Base-by-base conservation (phyloP, 345 rosid species). In the Rubroshorea leprosula region DNA sequence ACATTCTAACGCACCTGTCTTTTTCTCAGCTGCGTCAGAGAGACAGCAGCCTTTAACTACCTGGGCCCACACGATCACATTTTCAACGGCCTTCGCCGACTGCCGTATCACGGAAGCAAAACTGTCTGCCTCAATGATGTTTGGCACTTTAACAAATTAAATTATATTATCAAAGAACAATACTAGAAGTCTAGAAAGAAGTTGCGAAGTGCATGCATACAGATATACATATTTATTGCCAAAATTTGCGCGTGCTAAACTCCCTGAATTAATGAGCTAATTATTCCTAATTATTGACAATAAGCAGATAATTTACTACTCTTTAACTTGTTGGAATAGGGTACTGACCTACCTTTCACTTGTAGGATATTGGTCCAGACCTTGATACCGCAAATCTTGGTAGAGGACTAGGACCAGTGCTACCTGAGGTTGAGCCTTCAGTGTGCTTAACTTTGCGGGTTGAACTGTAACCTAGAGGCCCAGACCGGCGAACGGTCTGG, bases 311-410 rank as follows among this genome's bases (percentile, higher is more conserved):
- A 69, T 31, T 61, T 64, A 70, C 35, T 45, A 5, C 14, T 48
- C n/a, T n/a, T n/a, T n/a, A n/a, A n/a, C 23, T 7, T 8, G 16
- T 39, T 47, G 55, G 55, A 29, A 22, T 11, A 51, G 7, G 29
- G 41, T 49, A 54, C 51, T 35, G 8, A 5, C 23, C 31, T 20
- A 17, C 19, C 23, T 66, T 47, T 75, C 83, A 89, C 76, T 94
- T 90, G 55, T 90, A 87, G 16, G 86, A 76, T 56, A 94, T 76
- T 17, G 99, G 99, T 48, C 99, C 96, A 10, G 97, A 94, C 63
- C 99, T 86, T 29, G 99, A 94, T 31, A 82, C 96, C 0, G 97
- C 95, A 76, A 90, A 94, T 76, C 95, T 76, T 10, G 96, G 97
- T 62, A 93, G 66, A 0, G 97, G 94, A 58, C 94, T 85, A 46